These are phyloP conservation scores for Colletotrichum brevisporum DNA, from an alignment of 2,329 filamentous ascomycete species.

Conservation along the genomic window DNA sequence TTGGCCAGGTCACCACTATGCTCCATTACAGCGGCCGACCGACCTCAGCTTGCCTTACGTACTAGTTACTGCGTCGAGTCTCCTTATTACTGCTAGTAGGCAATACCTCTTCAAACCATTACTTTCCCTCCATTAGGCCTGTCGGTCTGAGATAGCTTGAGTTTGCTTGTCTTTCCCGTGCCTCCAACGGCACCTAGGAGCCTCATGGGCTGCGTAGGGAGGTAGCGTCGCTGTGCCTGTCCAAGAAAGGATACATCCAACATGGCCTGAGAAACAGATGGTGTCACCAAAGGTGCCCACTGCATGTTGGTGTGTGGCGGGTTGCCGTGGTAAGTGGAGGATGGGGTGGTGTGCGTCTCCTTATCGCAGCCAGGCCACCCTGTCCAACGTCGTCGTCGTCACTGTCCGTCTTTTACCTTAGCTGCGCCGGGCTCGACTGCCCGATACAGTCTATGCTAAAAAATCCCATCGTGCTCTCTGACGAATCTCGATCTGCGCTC, in stretches of 20 bases:
- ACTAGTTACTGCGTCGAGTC: too few species aligned
- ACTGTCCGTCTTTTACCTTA: not conserved
- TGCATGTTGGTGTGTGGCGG: not conserved
- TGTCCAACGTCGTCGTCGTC: slow-evolving; percentile 19
- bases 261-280: not conserved
- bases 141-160: too few species aligned
- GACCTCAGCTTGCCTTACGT: too few species aligned
- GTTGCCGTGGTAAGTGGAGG: not conserved
- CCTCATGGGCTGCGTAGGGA: not conserved
- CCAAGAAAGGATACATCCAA: not conserved
- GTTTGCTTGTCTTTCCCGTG: too few species aligned
- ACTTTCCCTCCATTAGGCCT: too few species aligned
- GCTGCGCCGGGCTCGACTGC: slow-evolving; percentile 24
- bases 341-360: slow-evolving; percentile 10
- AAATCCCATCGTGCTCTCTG: slow-evolving; percentile 31
- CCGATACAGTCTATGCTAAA: slow-evolving; percentile 39
- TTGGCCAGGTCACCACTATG: not conserved
- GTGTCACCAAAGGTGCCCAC: not conserved
- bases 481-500: slow-evolving; percentile 38
- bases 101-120: too few species aligned
- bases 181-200: too few species aligned
- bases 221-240: not conserved
- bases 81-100: too few species aligned
- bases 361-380: slow-evolving; percentile 30
- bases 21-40: too few species aligned